Percentiles rank a stretch among this genome's conserved stretches.
Conservation (phyloP, 306 rosid species). For the Psophocarpus tetragonolobus region DNA sequence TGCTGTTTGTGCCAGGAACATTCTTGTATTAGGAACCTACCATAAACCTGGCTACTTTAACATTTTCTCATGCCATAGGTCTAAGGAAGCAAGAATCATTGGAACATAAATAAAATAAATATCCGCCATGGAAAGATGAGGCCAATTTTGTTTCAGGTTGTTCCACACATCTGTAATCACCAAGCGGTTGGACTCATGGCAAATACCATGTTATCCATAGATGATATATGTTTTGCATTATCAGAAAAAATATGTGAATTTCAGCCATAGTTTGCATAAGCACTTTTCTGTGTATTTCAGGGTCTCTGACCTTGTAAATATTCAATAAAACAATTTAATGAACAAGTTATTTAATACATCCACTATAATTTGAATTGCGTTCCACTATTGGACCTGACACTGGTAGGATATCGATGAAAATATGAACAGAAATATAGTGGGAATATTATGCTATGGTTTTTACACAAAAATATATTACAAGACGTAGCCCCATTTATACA, state of each 20-base stretch:
- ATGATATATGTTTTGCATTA: background rate
- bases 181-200: slow-evolving; percentile 18
- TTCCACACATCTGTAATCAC: slow-evolving; percentile 49
- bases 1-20: slow-evolving; percentile 41
- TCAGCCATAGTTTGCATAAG: background rate
- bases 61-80: background rate
- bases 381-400: background rate
- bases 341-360: background rate
- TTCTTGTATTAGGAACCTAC: slow-evolving; percentile 53
- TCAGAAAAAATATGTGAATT: background rate
- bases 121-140: slow-evolving; percentile 46
- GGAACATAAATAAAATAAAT: slow-evolving; percentile 49
- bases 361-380: background rate
- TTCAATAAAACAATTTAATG: too few species aligned
- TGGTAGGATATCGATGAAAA: background rate
- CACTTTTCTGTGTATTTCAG: background rate
- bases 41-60: slow-evolving; percentile 39
- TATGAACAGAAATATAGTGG: background rate
- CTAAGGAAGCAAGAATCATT: slow-evolving; percentile 42
- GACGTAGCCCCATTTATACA: background rate
- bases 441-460: background rate
- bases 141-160: slow-evolving; percentile 64
- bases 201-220: background rate
- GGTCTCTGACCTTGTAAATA: background rate
- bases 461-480: background rate